Percentiles rank a stretch among this genome's conserved stretches.
phyloP scores from a whole-genome alignment of 2,329 filamentous ascomycete genomes.

The Aspergillus sp. region DNA sequence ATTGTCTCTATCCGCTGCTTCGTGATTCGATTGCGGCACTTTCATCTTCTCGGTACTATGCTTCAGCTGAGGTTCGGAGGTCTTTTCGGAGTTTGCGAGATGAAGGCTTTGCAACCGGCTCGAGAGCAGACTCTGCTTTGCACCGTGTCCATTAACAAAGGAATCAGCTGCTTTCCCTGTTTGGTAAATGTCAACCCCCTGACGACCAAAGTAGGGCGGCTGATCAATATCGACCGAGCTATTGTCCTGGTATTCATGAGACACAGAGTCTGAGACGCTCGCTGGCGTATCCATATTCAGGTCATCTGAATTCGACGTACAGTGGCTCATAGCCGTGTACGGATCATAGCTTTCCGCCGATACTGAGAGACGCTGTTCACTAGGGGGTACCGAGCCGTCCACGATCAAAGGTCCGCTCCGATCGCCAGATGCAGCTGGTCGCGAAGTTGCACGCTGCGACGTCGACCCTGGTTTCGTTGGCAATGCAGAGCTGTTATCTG shows the following conservation, averaged over 20 bases:
- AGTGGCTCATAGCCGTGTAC: constrained; percentile 40
- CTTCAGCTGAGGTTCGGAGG: constrained; percentile 28
- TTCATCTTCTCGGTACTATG: constrained; percentile 29
- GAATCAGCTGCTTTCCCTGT: constrained; percentile 15
- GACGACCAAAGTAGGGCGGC: constrained; percentile 27
- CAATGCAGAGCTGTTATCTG: constrained; percentile 28
- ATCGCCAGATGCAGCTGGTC: constrained; percentile 30
- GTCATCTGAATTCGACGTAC: constrained; percentile 45
- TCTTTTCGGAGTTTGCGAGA: constrained; percentile 37
- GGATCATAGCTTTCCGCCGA: constrained; percentile 39
- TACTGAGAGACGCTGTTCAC: constrained; percentile 37
- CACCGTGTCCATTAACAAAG: constrained; percentile 29
- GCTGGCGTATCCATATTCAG: constrained; percentile 39
- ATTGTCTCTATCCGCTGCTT: constrained; percentile 32
- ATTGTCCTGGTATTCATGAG: constrained; percentile 41
- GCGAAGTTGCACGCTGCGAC: constrained; percentile 29
- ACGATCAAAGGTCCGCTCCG: constrained; percentile 48
- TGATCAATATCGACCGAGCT: constrained; percentile 40
- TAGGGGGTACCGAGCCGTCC: constrained; percentile 48
- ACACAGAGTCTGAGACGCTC: constrained; percentile 41
- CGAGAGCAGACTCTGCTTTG: constrained; percentile 37
- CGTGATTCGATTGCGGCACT: constrained; percentile 16
- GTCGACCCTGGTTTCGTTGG: constrained; percentile 22
- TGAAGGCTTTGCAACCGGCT: constrained; percentile 42
- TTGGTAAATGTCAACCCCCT: constrained; percentile 28